Evolutionary conservation across 73 alveolate genomes (phyloP).

Genomic region (Paramecium sonneborni): DNA sequence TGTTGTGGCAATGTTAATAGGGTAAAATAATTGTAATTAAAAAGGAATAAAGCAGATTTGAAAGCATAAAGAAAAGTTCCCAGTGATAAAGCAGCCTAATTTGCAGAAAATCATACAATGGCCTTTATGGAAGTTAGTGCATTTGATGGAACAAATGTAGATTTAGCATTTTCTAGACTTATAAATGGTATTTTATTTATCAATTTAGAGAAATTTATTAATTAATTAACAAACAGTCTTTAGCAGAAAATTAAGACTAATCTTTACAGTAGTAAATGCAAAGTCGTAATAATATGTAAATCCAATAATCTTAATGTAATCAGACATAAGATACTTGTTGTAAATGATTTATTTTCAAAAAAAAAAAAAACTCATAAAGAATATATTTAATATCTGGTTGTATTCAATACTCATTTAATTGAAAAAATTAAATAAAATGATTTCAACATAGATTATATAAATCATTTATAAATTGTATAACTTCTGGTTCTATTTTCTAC

Average conservation of each 20-base stretch:
- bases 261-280: neutral
- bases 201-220: constrained; percentile 72
- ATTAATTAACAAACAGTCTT: constrained; percentile 60
- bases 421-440: too few species aligned
- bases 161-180: constrained; percentile 71
- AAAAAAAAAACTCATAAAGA: too few species aligned
- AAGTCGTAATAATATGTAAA: neutral
- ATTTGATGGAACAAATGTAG: constrained; percentile 71
- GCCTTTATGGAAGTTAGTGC: constrained; percentile 81
- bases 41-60: constrained; percentile 78
- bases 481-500: neutral
- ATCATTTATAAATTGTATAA: neutral
- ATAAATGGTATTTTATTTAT: constrained; percentile 40
- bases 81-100: constrained; percentile 68
- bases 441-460: neutral
- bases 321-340: constrained; percentile 29
- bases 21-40: neutral
- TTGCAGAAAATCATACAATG: constrained; percentile 72
- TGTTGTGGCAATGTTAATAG: constrained; percentile 64
- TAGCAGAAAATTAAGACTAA: constrained; percentile 31
- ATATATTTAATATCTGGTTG: too few species aligned
- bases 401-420: too few species aligned
- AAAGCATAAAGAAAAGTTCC: constrained; percentile 65
- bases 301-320: neutral
- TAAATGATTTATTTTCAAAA: neutral